phyloP scores from a whole-genome alignment of 2,329 filamentous ascomycete species.

The Zymoseptoria brevis region DNA sequence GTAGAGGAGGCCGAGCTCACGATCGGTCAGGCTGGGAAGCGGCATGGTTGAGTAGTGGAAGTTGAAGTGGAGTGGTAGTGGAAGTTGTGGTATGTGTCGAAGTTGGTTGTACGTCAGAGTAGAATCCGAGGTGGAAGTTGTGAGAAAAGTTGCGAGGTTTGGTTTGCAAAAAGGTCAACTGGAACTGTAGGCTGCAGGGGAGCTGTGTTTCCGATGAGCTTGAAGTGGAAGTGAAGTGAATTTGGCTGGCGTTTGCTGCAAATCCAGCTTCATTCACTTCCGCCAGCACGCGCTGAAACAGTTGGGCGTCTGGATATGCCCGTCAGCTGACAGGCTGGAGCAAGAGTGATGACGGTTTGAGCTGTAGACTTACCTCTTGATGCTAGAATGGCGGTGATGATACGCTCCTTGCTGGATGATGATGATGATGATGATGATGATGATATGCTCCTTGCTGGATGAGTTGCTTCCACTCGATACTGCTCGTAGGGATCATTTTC shows the following conservation, averaged over 20 bases:
- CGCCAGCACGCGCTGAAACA: neutral
- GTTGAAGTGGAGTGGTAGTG: neutral
- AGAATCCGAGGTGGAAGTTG: neutral
- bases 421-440: too few relatives aligned
- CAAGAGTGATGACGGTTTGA: neutral
- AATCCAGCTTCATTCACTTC: neutral
- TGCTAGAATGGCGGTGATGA: neutral
- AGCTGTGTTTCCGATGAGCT: neutral
- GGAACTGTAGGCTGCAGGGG: neutral
- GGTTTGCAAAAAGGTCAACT: too few relatives aligned
- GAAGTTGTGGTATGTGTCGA: neutral
- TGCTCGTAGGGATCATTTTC: too few relatives aligned
- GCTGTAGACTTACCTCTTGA: neutral
- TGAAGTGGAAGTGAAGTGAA: neutral
- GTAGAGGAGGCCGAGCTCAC: constrained; percentile 16
- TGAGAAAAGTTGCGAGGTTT: neutral
- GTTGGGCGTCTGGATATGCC: neutral
- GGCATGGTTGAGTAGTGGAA: constrained; percentile 10
- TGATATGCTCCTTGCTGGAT: too few relatives aligned
- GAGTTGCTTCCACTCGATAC: too few relatives aligned
- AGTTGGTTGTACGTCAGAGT: neutral
- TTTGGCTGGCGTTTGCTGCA: neutral
- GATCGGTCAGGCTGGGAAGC: constrained; percentile 12
- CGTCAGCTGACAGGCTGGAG: neutral
- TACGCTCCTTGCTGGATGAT: too few relatives aligned